Evolutionary conservation across 805 yeast species (phyloP), one percentile per base, ranked within the genome.

Genomic region (Candida suzukii): DNA sequence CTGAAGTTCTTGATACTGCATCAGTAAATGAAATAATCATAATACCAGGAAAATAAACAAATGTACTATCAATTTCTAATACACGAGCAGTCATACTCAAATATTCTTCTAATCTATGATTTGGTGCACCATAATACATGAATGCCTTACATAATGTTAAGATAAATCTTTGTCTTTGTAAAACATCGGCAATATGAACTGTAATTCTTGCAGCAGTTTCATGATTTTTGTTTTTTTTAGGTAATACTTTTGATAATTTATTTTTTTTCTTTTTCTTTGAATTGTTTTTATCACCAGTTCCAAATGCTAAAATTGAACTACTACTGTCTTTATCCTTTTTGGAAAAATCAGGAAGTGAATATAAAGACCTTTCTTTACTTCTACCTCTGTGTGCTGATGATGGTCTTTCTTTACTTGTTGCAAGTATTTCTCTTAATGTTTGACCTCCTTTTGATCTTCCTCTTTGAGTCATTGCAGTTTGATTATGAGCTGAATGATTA

Each of bases 11-110:
- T 1, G 97, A 88, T 0, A 95, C 78, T 2, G 88, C 83, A 60
- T 91, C 98, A 57, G 96, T 96, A 61, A 90, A 91, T 0, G 96
- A 84, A 11, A 86, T 80, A 48, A 91, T 76, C 96, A 91, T 91
- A 55, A 95, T 85, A 1, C 98, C 98, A 0, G 98, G 98, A 42
- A 91, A 73, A 57, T 91, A 91, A 41, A 91, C 70, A 51, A 87
- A 90, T 51, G 90, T 95, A 0, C 95, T 95, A 58, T 91, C 96
- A 38, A 91, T 86, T 58, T 88, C 97, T 44, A 91, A 68, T 2
- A 91, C 96, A 42, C 95, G 71, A 14, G 96, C 83, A 1, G 97
- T 90, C 88, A 87, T 83, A 22, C 81, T 74, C 83, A 91, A 76
- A 60, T 88, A 90, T 54, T 91, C 98, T 59, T 91, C 98, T 40